A percentile compares a stretch with the other conserved stretches of the same genome.
Conservation (phyloP, 768 basidiomycete species). For the Mycena alexandri region DNA sequence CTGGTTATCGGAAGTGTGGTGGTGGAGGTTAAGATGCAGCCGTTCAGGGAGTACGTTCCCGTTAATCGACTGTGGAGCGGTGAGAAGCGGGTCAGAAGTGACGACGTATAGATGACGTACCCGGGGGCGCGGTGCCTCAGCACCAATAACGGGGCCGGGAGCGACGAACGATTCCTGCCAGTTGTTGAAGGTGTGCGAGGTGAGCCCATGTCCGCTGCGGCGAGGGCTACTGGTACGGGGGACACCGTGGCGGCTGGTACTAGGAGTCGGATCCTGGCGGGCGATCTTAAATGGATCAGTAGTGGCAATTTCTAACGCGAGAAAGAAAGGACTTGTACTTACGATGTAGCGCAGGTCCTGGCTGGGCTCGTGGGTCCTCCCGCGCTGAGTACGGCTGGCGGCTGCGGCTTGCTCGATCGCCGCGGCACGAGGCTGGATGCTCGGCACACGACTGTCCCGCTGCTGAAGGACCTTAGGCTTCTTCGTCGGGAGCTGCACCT, state of each 20-base stretch:
- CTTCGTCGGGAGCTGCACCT: background rate
- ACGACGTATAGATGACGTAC: background rate
- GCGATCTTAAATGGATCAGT: no score
- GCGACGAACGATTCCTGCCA: slow-evolving; percentile 10
- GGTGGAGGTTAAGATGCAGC: slow-evolving; percentile 14
- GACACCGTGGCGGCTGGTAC: no score
- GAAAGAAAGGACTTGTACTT: background rate
- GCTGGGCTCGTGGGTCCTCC: background rate
- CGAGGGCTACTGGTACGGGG: no score
- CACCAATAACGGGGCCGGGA: background rate
- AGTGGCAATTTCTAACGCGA: no score
- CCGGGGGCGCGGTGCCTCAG: background rate
- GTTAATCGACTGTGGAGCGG: slow-evolving; percentile 10
- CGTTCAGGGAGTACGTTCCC: slow-evolving; percentile 7
- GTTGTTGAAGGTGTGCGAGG: slow-evolving; percentile 3
- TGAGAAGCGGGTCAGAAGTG: no score
- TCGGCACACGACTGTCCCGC: slow-evolving; percentile 9
- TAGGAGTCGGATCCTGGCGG: no score
- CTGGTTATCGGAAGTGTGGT: no score
- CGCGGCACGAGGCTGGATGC: background rate
- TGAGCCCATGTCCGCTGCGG: background rate
- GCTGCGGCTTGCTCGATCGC: background rate
- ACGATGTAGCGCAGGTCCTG: slow-evolving; percentile 11
- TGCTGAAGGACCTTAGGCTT: background rate
- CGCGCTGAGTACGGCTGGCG: no score